Base-by-base conservation (phyloP, 768 basidiomycete species). In the Sporobolomyces phaffii region DNA sequence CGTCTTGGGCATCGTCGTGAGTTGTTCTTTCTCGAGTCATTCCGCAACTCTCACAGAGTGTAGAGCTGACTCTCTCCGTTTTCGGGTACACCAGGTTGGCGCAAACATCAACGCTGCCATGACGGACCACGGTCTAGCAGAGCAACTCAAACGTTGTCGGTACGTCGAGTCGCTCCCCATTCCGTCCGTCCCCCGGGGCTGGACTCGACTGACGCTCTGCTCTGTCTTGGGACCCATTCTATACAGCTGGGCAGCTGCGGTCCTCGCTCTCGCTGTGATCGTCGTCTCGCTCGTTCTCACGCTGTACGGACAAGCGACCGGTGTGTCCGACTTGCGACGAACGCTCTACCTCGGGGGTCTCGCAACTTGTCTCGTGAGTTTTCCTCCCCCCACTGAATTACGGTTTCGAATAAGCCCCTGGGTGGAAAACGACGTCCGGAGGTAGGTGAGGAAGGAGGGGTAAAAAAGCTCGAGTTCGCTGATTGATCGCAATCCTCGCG, bases 1-100 rank as follows among this genome's bases (percentile, higher is more conserved):
- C 57, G 33, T 33, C 2, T 51, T 68, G 29, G 58, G 61, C 5
- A 45, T 60, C 18, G 38, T 34, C 5, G 65, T 62, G 17, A n/a
- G 65, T 50, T 2, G 7, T 14, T 31, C 43, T 20, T 0, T 22
- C 22, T 44, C 52, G 9, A 31, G 13, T 44, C 34, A 5, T n/a
- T 1, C n/a, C n/a, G n/a, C n/a, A n/a, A n/a, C n/a, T n/a, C n/a
- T 51, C n/a, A n/a, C n/a, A n/a, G n/a, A n/a, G n/a, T n/a, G n/a
- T n/a, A n/a, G n/a, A n/a, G n/a, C n/a, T 29, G 36, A 29, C 13
- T 31, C 17, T 29, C 17, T 36, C 31, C 24, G 5, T 8, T 31
- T 31, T 45, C 22, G 34, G 5, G 11, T 18, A 14, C 3, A 13
- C 11, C 24, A 60, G 58, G 38, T 38, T 14, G 65, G 44, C 1